phyloP scores from a whole-genome alignment of 1,284 basidiomycete genomes.

The Moesziomyces globuligerus region DNA sequence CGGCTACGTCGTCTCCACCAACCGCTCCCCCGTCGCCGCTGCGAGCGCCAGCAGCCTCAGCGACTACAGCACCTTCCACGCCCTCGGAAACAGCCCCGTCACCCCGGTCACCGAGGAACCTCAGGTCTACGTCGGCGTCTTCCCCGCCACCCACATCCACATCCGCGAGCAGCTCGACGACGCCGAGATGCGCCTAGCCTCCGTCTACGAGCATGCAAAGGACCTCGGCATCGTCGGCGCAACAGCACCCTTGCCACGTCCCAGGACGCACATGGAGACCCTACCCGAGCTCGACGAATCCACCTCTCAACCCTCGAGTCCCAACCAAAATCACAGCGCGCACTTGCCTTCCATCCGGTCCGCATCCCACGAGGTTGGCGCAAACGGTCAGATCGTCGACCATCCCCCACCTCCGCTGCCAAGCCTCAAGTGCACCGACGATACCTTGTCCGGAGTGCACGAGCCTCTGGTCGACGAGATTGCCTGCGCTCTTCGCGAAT shows the following conservation, averaged over 20 bases:
- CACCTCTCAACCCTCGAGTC: conserved; percentile 39
- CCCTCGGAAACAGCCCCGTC: conserved; percentile 12
- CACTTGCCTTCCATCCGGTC: conserved; percentile 21
- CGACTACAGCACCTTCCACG: conserved; percentile 53
- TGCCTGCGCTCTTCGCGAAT: conserved; percentile 92
- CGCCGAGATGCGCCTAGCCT: conserved; percentile 83
- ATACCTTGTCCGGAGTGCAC: conserved; percentile 47
- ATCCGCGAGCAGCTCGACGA: conserved; percentile 88
- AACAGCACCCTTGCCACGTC: conserved; percentile 32
- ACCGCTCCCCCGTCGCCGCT: conserved; percentile 40
- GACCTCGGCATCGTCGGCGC: conserved; percentile 54
- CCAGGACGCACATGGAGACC: conserved; percentile 45
- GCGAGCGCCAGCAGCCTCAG: conserved; percentile 68
- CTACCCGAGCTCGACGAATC: conserved; percentile 51
- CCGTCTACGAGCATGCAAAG: conserved; percentile 70
- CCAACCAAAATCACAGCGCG: conserved; percentile 12
- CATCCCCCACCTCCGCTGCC: conserved; percentile 85
- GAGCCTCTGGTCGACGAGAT: conserved; percentile 98
- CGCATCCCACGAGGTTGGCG: conserved; percentile 26
- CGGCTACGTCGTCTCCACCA: conserved; percentile 80
- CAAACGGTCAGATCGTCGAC: conserved; percentile 42
- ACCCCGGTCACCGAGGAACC: conserved; percentile 68
- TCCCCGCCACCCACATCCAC: conserved; percentile 89
- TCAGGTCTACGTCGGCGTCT: conserved; percentile 94
- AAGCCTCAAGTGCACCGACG: conserved; percentile 75